Conservation (phyloP, 345 rosid species). For the Heritiera fomes region DNA sequence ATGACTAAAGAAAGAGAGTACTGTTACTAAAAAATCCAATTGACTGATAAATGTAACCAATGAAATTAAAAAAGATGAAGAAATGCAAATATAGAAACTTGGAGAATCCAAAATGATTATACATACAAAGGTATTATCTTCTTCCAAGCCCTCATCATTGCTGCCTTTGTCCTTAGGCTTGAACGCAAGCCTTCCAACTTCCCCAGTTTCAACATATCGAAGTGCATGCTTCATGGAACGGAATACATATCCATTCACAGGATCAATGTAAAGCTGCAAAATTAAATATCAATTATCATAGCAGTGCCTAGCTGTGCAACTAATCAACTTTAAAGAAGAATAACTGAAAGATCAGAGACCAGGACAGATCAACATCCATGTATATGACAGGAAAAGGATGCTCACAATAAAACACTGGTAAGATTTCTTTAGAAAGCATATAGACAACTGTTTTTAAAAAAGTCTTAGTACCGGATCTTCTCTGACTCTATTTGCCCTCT, state of each 20-base stretch:
- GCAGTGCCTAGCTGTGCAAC: slow-evolving; percentile 3
- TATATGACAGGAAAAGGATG: neutral
- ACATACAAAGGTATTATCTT: slow-evolving; percentile 53
- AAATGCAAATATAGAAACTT: slow-evolving; percentile 7
- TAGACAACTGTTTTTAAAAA: neutral
- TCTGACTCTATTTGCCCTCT: slow-evolving; percentile 52
- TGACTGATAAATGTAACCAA: neutral
- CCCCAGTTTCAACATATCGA: slow-evolving; percentile 50
- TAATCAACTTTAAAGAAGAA: slow-evolving; percentile 9
- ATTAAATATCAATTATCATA: slow-evolving; percentile 10
- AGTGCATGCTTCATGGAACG: slow-evolving; percentile 79
- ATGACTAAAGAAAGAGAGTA: neutral
- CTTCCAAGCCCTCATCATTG: slow-evolving; percentile 42
- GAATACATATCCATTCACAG: slow-evolving; percentile 73
- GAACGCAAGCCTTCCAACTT: neutral
- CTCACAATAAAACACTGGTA: neutral
- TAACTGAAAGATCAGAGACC: neutral
- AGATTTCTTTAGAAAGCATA: neutral
- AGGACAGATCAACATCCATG: neutral
- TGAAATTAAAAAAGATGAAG: neutral
- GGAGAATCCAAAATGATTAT: slow-evolving; percentile 8
- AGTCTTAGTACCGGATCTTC: slow-evolving; percentile 62
- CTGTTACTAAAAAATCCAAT: neutral
- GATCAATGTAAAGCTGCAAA: slow-evolving; percentile 78
- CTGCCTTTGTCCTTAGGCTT: slow-evolving; percentile 46